These are phyloP conservation scores for Coccomyxa sp. DNA, from an alignment of 139 green algal genomes.

Conservation along the genomic window DNA sequence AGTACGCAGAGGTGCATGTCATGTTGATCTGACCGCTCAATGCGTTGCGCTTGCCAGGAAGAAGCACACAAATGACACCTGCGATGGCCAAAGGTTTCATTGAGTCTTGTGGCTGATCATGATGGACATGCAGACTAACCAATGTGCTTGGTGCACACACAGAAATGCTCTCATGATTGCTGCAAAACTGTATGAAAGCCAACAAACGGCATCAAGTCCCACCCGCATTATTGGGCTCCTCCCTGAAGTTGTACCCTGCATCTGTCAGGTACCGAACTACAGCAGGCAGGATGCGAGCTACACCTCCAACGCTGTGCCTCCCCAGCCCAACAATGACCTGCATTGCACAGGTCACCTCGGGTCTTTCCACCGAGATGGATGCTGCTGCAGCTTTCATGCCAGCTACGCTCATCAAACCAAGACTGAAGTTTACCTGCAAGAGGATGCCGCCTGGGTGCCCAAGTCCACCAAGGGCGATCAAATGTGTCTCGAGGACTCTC, in stretches of 20 bases:
- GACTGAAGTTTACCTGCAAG: slow-evolving; percentile 13
- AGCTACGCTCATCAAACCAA: not conserved
- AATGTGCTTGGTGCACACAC: too few relatives aligned
- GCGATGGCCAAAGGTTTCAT: too few relatives aligned
- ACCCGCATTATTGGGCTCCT: slow-evolving; percentile 24
- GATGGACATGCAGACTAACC: too few relatives aligned
- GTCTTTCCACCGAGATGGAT: not conserved
- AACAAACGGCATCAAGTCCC: not conserved
- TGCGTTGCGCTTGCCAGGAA: too few relatives aligned
- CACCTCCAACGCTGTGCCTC: slow-evolving; percentile 24
- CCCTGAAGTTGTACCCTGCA: slow-evolving; percentile 24
- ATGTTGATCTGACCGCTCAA: too few relatives aligned
- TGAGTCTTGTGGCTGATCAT: too few relatives aligned
- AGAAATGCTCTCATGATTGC: too few relatives aligned
- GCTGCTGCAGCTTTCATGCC: too few relatives aligned
- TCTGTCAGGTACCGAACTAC: slow-evolving; percentile 35
- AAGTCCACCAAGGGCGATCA: slow-evolving; percentile 26
- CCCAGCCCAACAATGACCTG: slow-evolving; percentile 32
- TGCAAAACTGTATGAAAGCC: too few relatives aligned
- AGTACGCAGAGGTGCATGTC: too few relatives aligned
- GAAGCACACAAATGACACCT: too few relatives aligned
- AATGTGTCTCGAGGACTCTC: slow-evolving; percentile 13
- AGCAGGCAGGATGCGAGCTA: slow-evolving; percentile 31
- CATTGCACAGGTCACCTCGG: not conserved
- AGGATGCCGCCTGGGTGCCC: slow-evolving; percentile 32